phyloP scores from a whole-genome alignment of 2,329 filamentous ascomycete species.

The Alternaria rosae region DNA sequence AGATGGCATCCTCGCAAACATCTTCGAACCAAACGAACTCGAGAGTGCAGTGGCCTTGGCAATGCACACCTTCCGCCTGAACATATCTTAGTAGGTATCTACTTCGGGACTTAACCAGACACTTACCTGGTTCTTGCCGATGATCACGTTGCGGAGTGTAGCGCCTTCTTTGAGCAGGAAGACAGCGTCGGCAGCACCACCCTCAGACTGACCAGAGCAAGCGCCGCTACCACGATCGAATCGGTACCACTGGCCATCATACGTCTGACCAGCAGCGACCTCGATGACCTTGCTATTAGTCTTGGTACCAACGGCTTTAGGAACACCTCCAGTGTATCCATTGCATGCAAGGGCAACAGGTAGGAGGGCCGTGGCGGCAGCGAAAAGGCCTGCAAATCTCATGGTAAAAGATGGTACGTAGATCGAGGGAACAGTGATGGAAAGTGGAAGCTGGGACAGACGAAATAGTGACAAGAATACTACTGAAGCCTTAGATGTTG shows the following conservation, averaged over 20 bases:
- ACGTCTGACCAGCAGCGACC: constrained; percentile 31
- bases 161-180: constrained; percentile 60
- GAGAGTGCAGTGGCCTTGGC: constrained; percentile 56
- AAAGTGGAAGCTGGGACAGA: not conserved
- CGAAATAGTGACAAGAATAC: not conserved
- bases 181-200: constrained; percentile 34
- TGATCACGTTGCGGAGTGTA: constrained; percentile 61
- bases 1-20: constrained; percentile 51
- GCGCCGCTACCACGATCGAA: constrained; percentile 38
- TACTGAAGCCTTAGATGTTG: not conserved
- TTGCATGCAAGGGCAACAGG: constrained; percentile 33
- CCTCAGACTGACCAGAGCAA: constrained; percentile 31
- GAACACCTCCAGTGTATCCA: constrained; percentile 35
- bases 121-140: constrained; percentile 54
- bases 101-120: not conserved
- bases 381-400: constrained; percentile 22
- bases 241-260: constrained; percentile 34
- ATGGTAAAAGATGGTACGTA: constrained; percentile 13
- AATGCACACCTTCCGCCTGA: constrained; percentile 60
- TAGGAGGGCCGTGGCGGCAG: constrained; percentile 28
- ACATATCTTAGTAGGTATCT: not conserved
- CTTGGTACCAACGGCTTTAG: constrained; percentile 33
- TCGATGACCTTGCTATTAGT: constrained; percentile 37
- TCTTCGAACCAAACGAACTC: constrained; percentile 49
- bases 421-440: not conserved